Base-by-base conservation (phyloP, 2,329 filamentous ascomycete genomes). In the Colletotrichum graminicola region DNA sequence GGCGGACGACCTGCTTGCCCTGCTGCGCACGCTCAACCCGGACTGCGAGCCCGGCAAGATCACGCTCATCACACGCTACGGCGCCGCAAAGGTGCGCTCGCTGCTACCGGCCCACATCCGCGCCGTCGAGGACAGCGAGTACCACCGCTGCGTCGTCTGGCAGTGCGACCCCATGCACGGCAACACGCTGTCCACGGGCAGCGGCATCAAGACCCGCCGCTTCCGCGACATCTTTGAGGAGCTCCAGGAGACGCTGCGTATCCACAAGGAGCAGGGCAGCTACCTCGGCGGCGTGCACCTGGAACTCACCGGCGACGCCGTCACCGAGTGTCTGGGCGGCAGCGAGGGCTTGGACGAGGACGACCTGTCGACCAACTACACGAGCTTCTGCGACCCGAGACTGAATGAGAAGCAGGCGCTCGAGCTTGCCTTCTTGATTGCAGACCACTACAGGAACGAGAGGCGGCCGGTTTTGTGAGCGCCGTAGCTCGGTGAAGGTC, bases 101-200 rank as follows among this genome's bases (percentile, higher is more conserved):
- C 89, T 97, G 73, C 88, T 99, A 0, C 94, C 94, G 0, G 86
- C 84, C 11, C 96, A 98, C 82, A 98, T 99, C 79, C 90, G 92
- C 75, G 94, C 94, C 47, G 95, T 99, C 34, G 92, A 96, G 80
- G 87, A 87, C 76, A 95, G 93, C 68, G 94, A 91, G 81, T 90
- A 90, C 81, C 80, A 81, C 57, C 81, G 85, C 62, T 83, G 82
- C 29, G 94, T 97, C 5, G 94, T 98, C 76, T 98, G 95, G 95
- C 96, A 98, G 84, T 98, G 95, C 83, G 96, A 99, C 82, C 96
- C 96, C 29, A 99, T 99, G 96, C 96, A 99, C 83, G 96, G 96
- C 73, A 92, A 92, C 82, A 92, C 90, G 47, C 84, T 87, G 54
- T 87, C 89, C 26, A 95, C 93, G 0, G 87, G 89, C 0, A 84